These are phyloP conservation scores for Xylaria sp. DNA, from an alignment of 2,329 filamentous ascomycete species.

Conservation along the genomic window DNA sequence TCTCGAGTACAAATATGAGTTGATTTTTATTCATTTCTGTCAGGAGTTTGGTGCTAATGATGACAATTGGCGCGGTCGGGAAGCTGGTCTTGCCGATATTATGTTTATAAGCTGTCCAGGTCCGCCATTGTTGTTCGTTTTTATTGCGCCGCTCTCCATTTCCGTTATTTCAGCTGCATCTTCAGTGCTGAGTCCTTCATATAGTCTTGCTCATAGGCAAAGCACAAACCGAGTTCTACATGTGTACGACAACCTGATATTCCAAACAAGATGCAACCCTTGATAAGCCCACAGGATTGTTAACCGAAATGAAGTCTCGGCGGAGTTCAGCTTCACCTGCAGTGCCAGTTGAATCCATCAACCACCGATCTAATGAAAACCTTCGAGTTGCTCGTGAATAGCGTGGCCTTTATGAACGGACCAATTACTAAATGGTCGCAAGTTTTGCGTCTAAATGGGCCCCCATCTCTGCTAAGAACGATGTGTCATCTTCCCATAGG, in stretches of 20 bases:
- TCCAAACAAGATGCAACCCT: neutral
- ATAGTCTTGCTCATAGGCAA: neutral
- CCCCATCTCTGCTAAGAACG: neutral
- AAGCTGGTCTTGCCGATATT: neutral
- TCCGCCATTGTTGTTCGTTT: neutral
- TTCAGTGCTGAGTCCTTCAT: neutral
- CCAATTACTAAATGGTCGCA: neutral
- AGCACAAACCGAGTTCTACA: neutral
- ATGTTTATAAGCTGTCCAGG: neutral
- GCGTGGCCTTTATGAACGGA: neutral
- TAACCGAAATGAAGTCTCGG: neutral
- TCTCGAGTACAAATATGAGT: too few relatives aligned
- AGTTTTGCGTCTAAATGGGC: too few relatives aligned
- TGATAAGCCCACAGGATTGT: neutral
- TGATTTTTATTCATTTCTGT: too few relatives aligned
- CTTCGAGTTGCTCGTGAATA: neutral
- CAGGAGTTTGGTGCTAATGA: too few relatives aligned
- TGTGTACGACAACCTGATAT: neutral
- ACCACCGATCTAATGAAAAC: neutral
- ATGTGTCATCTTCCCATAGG: slow-evolving; percentile 7
- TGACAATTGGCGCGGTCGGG: too few relatives aligned
- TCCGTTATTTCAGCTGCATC: neutral
- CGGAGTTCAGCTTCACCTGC: neutral
- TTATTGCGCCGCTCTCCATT: neutral
- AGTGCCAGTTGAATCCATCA: neutral